These are phyloP conservation scores for Cadophora malorum DNA, from an alignment of 2,329 filamentous ascomycete genomes.

Conservation along the genomic window DNA sequence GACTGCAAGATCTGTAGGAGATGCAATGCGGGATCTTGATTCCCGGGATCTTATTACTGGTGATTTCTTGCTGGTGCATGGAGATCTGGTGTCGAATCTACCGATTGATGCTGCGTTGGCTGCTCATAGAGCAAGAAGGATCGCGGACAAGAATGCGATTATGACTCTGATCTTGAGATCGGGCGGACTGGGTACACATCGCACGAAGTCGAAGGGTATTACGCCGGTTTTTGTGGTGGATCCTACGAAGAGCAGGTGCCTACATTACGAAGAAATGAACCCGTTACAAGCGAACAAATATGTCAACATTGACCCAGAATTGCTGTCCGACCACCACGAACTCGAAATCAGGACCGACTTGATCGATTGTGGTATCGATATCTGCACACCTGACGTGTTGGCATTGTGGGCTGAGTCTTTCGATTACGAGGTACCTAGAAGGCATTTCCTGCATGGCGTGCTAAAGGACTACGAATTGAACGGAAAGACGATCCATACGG, in stretches of 20 bases:
- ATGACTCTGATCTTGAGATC: conserved; percentile 95
- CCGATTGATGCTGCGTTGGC: conserved; percentile 80
- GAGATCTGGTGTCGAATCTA: conserved; percentile 90
- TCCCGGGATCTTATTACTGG: conserved; percentile 82
- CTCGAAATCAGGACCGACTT: conserved; percentile 86
- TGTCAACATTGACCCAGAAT: conserved; percentile 76
- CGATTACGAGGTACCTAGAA: conserved; percentile 89
- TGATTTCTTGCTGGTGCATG: conserved; percentile 92
- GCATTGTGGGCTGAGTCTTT: conserved; percentile 98
- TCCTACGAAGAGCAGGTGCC: conserved; percentile 76
- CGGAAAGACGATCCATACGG: conserved; percentile 93
- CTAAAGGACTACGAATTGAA: conserved; percentile 97
- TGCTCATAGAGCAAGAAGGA: conserved; percentile 79
- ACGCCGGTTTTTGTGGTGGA: conserved; percentile 89
- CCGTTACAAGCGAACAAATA: conserved; percentile 69
- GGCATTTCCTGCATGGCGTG: conserved; percentile 89
- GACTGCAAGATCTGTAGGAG: conserved; percentile 85
- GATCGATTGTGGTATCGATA: conserved; percentile 94
- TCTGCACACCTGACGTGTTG: conserved; percentile 94
- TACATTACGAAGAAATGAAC: conserved; percentile 93
- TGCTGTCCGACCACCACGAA: conserved; percentile 75
- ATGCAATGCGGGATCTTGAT: conserved; percentile 94
- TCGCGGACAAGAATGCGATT: conserved; percentile 89
- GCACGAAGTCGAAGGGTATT: conserved; percentile 77
- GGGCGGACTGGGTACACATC: conserved; percentile 71